Conservation (phyloP, 495 filamentous ascomycete genomes). For the Friedmanniomyces endolithicus region DNA sequence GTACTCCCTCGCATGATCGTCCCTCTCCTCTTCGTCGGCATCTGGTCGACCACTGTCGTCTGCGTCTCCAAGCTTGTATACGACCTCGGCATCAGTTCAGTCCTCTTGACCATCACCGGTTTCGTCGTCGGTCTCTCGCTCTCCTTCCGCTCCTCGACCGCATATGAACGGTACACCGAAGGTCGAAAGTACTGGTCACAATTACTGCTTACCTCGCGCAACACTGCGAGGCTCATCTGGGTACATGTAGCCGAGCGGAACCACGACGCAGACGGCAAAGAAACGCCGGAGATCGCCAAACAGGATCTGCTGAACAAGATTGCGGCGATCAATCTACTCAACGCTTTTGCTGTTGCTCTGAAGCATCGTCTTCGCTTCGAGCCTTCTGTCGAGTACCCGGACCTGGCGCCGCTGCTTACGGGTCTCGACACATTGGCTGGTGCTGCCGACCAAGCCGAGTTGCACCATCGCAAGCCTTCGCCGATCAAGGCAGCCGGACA, state of each 20-base stretch:
- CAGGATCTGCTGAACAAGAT: slow-evolving; percentile 62
- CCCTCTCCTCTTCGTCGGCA: slow-evolving; percentile 52
- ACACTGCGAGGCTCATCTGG: slow-evolving; percentile 69
- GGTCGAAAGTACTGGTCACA: slow-evolving; percentile 68
- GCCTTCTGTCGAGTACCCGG: slow-evolving; percentile 64
- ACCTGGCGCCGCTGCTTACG: slow-evolving; percentile 44
- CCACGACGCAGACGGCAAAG: not conserved
- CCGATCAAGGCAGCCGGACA: slow-evolving; percentile 18
- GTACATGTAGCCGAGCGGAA: slow-evolving; percentile 55
- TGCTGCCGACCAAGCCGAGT: slow-evolving; percentile 42
- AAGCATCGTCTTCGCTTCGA: slow-evolving; percentile 87
- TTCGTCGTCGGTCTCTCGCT: slow-evolving; percentile 78
- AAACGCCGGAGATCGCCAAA: slow-evolving; percentile 42
- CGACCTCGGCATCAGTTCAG: slow-evolving; percentile 46
- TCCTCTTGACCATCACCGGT: slow-evolving; percentile 74
- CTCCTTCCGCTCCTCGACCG: slow-evolving; percentile 72
- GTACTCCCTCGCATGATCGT: slow-evolving; percentile 68
- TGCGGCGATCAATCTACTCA: slow-evolving; percentile 67
- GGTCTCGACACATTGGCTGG: slow-evolving; percentile 61
- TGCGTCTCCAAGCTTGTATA: slow-evolving; percentile 43
- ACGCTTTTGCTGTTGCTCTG: slow-evolving; percentile 62
- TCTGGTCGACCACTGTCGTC: slow-evolving; percentile 61
- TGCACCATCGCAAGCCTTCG: slow-evolving; percentile 1
- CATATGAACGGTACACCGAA: slow-evolving; percentile 69
- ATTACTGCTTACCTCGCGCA: slow-evolving; percentile 57